Evolutionary conservation across 768 basidiomycete genomes (phyloP).

Genomic region (Punctularia strigosozonata): DNA sequence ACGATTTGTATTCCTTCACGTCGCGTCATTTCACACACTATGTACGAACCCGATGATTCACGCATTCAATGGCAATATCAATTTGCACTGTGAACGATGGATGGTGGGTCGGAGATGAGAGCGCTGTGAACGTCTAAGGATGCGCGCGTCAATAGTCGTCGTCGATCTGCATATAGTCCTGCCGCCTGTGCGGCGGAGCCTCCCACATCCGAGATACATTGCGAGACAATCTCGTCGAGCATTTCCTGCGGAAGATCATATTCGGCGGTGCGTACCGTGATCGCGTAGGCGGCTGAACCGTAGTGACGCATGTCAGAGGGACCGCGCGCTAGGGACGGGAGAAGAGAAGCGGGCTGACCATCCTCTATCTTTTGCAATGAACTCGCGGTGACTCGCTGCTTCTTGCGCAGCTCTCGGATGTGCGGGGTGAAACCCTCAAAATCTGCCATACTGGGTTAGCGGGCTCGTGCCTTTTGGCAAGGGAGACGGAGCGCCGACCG

Average conservation of each 20-base stretch:
- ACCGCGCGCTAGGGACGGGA: neutral
- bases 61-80: too few relatives aligned
- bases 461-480: neutral
- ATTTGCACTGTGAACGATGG: too few relatives aligned
- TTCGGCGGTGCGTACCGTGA: constrained; percentile 61
- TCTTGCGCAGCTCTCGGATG: constrained; percentile 68
- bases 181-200: neutral
- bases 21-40: too few relatives aligned
- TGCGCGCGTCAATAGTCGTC: neutral
- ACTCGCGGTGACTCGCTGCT: constrained; percentile 74
- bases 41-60: too few relatives aligned
- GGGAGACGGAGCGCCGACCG: neutral
- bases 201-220: constrained; percentile 2
- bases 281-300: constrained; percentile 54
- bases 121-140: constrained; percentile 1
- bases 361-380: constrained; percentile 95
- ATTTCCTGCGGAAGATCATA: constrained; percentile 58
- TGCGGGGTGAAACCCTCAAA: constrained; percentile 69
- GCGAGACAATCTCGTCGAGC: constrained; percentile 57
- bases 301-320: constrained; percentile 5
- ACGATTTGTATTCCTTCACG: too few relatives aligned
- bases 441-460: constrained; percentile 31
- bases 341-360: constrained; percentile 34
- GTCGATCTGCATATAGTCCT: neutral
- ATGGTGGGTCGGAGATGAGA: too few relatives aligned